Conservation (phyloP, 768 basidiomycete species). For the Kwoniella bestiolae region DNA sequence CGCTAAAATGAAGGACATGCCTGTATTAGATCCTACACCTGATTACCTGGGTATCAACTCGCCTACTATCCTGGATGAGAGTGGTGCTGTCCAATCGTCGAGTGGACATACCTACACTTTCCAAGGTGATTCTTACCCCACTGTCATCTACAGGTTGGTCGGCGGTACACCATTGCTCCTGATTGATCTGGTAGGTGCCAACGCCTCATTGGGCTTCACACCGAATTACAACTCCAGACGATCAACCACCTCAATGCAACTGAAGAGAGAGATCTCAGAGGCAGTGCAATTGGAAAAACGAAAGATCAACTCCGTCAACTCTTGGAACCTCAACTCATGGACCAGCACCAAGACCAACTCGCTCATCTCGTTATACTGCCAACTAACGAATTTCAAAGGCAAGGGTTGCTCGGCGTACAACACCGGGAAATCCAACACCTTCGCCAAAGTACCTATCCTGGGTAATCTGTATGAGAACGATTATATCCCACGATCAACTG, state of each 20-base stretch:
- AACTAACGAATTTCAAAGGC: constrained; percentile 34
- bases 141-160: constrained; percentile 47
- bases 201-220: constrained; percentile 46
- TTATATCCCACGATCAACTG: constrained; percentile 61
- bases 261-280: constrained; percentile 11
- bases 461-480: constrained; percentile 63
- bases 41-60: constrained; percentile 42
- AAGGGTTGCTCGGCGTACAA: constrained; percentile 22
- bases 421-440: constrained; percentile 31
- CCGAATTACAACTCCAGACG: constrained; percentile 44
- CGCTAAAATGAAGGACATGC: constrained; percentile 51
- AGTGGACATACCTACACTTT: constrained; percentile 41
- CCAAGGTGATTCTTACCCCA: constrained; percentile 37
- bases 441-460: constrained; percentile 60
- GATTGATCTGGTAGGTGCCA: constrained; percentile 49
- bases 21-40: constrained; percentile 49
- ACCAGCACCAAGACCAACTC: constrained; percentile 4
- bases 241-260: neutral
- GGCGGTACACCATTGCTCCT: constrained; percentile 42
- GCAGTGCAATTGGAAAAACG: constrained; percentile 18
- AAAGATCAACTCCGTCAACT: constrained; percentile 7
- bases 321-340: constrained; percentile 2
- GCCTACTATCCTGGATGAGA: constrained; percentile 39
- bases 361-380: constrained; percentile 30
- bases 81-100: constrained; percentile 30